Evolutionary conservation across 2,329 filamentous ascomycete genomes (phyloP), one percentile per base, ranked within the genome.

Genomic region (Aspergillus jensenii): DNA sequence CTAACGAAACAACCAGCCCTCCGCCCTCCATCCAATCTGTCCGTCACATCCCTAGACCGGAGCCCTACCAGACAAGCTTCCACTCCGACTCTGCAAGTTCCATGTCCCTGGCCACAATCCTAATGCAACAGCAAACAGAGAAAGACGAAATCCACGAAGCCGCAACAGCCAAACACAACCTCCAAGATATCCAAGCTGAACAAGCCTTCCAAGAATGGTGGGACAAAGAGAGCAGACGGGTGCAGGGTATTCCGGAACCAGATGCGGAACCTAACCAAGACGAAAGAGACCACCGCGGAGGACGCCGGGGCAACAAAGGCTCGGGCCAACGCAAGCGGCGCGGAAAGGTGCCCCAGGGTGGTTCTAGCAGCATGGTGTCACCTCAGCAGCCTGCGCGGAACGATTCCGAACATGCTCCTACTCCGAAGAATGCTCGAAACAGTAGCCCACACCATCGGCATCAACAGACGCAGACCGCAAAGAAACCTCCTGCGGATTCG

Each of bases 141-240:
- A 95, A 96, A 69, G 86, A 91, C 57, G 84, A 86, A 17, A 87
- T 96, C 60, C 88, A 86, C 53, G 93, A 96, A 71, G 91, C 92
- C 1, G 87, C 87, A 11, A 77, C 73, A 14, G 90, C 92, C 2
- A 97, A 96, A 76, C 85, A 93, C 56, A 95, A 90, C 62, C 78
- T 99, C 31, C 88, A 96, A 69, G 95, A 98, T 62, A 99, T 99
- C 59, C 95, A 99, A 72, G 87, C 95, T 64, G 95, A 99, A 75
- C 95, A 99, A 71, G 91, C 91, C 52, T 99, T 99, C 71, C 91
- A 97, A 71, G 88, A 96, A 71, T 76, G 74, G 74, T 75, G 72
- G 72, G 72, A 76, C 23, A 68, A 75, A 56, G 72, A 74, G 52
- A 74, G 73, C 53, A 72, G 70, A 58, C 68, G 74, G 31, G 64